phyloP scores from a whole-genome alignment of 768 basidiomycete species.

The Suillus sp. region DNA sequence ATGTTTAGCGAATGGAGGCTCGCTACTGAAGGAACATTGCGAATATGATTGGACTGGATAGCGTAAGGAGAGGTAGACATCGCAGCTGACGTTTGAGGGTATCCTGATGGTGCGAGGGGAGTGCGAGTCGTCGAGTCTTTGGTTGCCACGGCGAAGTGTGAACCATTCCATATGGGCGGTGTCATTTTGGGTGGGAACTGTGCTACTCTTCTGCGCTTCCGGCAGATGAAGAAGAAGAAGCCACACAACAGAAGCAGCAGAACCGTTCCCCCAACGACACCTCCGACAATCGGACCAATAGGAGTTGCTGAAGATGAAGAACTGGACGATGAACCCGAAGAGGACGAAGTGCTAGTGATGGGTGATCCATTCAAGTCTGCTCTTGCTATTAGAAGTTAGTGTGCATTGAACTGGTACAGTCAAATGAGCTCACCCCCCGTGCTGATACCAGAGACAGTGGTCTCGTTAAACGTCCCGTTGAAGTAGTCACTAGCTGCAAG shows the following conservation, averaged over 20 bases:
- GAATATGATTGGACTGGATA: slow-evolving; percentile 10
- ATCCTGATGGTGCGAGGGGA: neutral
- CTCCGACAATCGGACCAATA: slow-evolving; percentile 23
- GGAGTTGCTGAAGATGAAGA: slow-evolving; percentile 13
- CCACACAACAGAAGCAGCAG: slow-evolving; percentile 20
- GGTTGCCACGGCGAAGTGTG: slow-evolving; percentile 9
- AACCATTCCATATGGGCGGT: neutral
- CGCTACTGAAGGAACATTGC: slow-evolving; percentile 15
- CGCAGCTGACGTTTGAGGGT: slow-evolving; percentile 8
- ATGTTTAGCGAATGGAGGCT: slow-evolving; percentile 13
- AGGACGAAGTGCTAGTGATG: slow-evolving; percentile 3
- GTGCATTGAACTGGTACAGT: neutral
- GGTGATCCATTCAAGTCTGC: slow-evolving; percentile 23
- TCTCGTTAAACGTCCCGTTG: slow-evolving; percentile 19
- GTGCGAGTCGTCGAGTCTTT: slow-evolving; percentile 4
- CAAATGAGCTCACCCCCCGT: slow-evolving; percentile 15
- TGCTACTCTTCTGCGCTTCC: slow-evolving; percentile 13
- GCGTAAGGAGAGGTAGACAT: neutral
- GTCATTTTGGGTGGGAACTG: neutral
- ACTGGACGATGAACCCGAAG: slow-evolving; percentile 10
- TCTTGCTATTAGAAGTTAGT: slow-evolving; percentile 13
- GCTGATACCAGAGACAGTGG: slow-evolving; percentile 15
- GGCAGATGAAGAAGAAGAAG: slow-evolving; percentile 18
- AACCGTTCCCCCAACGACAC: slow-evolving; percentile 23
- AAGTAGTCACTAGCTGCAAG: slow-evolving; percentile 23